Base-by-base conservation (phyloP, 345 rosid species). In the Draba incana region DNA sequence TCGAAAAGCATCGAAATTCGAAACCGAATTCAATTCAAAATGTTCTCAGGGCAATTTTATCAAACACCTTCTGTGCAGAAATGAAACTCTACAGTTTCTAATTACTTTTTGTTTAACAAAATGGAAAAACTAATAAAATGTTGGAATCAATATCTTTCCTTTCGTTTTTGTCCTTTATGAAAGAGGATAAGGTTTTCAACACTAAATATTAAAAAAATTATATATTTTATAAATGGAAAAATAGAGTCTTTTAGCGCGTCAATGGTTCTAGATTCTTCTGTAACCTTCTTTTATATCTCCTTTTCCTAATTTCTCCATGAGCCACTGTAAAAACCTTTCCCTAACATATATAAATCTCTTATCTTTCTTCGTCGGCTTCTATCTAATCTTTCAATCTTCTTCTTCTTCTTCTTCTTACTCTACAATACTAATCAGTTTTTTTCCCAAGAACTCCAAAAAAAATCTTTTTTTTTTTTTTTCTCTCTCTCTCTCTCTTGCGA, bases 21-120 rank as follows among this genome's bases (percentile, higher is more conserved):
- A 8, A 37, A 5, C 60, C 3, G 1, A 10, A 6, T 23, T n/a
- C 28, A 23, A 57, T 4, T 4, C 15, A 8, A 48, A 12, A 35
- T 25, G 3, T 16, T 62, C 63, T 70, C 1, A 14, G 76, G 11
- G 64, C 52, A 64, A 64, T 76, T 64, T 44, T 9, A 38, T 53
- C 79, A 54, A 76, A 70, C 79, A 76, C 66, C 68, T 68, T 75
- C 23, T 45, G 72, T 58, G 79, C 79, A 51, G 5, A 0, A 12
- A 10, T 11, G 31, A 64, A 33, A 33, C 3, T 2, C 44, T 13
- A 12, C 15, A n/a, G 7, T 49, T 23, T 24, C 3, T n/a, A 1
- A 6, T 30, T 14, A 24, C 52, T 27, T n/a, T 14, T 2, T 35
- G 20, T 20, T 35, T 35, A 35, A 10, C 5, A 8, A 3, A 37